Evolutionary conservation across 2,329 filamentous ascomycete species (phyloP), one percentile per base, ranked within the genome.

Genomic region (Truncatella angustata): DNA sequence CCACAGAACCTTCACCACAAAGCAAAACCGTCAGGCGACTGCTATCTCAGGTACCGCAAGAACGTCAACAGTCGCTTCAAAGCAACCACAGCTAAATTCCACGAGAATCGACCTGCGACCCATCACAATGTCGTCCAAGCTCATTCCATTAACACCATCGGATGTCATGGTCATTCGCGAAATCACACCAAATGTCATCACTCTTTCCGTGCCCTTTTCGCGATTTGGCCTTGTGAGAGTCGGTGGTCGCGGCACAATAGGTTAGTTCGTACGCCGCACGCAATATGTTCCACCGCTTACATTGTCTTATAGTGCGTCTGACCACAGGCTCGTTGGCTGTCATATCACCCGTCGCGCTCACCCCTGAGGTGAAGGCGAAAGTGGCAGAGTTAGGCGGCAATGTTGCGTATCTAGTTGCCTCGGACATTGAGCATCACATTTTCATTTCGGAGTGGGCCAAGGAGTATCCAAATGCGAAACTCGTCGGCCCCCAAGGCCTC

Each of bases 371-470:
- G 35, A 84, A 79, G 56, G 68, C 76, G 60, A 85, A 87, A 67
- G 75, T 89, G 48, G 73, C 78, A 50, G 76, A 84, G 30, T 74
- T 90, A 52, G 85, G 85, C 56, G 85, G 86, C 46, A 79, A 84
- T 37, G 83, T 97, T 48, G 82, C 80, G 59, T 97, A 97, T 77
- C 86, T 99, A 59, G 78, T 93, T 23, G 93, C 94, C 1, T 84
- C 88, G 1, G 94, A 99, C 69, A 79, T 90, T 49, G 91, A 99
- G 74, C 94, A 99, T 71, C 94, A 99, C 79, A 90, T 99, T 67
- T 95, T 94, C 75, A 69, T 99, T 50, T 87, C 88, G 0, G 79
- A 90, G 45, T 99, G 94, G 93, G 84, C 88, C 63, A 74, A 81
- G 45, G 88, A 84, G 23, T 97, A 84, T 67, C 92, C 93, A 0